Evolutionary conservation across 2,329 filamentous ascomycete genomes (phyloP), one percentile per base, ranked within the genome.

Genomic region (Eurotiales sp.): DNA sequence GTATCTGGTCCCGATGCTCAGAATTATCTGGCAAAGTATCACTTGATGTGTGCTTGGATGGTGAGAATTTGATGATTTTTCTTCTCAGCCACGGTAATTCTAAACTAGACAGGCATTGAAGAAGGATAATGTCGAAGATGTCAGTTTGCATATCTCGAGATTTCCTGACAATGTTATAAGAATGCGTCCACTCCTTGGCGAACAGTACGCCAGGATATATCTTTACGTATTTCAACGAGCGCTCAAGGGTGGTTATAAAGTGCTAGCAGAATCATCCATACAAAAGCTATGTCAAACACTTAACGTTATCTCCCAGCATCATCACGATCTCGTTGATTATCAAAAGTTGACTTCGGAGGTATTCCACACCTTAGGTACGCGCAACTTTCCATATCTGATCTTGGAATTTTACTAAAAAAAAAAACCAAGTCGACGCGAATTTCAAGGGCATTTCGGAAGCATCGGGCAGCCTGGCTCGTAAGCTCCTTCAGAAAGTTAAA

Each of bases 121-220:
- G 27, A 30, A 41, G 23, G 77, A 81, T 36, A 81, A 85, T 36
- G 74, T 87, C 12, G 87, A 92, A 52, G 79, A 90, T 43, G 88
- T 88, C 23, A 88, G 95, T 50, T 83, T 89, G 65, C 83, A 93
- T 76, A 91, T 86, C 66, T 69, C 68, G 30, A 87, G 87, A 59
- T 69, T 82, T 42, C 59, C 70, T 55, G n/a, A 65, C 70, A 8
- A 66, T 59, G 32, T 61, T 60, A 19, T 60, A 47, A 49, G 63
- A 1, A 64, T 81, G 2, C 77, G 84, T 39, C 66, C 77, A 0
- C 55, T 67, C 2, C 76, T 76, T 1, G 74, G 78, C 2, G 86
- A 91, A 64, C 76, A 73, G 32, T 69, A 91, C 39, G 79, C 84
- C 3, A 84, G 90, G 58, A 72, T 85, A 2, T 74, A 90, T 7